These are phyloP conservation scores for Rhodotorula toruloides DNA, from an alignment of 768 basidiomycete genomes.

Conservation along the genomic window DNA sequence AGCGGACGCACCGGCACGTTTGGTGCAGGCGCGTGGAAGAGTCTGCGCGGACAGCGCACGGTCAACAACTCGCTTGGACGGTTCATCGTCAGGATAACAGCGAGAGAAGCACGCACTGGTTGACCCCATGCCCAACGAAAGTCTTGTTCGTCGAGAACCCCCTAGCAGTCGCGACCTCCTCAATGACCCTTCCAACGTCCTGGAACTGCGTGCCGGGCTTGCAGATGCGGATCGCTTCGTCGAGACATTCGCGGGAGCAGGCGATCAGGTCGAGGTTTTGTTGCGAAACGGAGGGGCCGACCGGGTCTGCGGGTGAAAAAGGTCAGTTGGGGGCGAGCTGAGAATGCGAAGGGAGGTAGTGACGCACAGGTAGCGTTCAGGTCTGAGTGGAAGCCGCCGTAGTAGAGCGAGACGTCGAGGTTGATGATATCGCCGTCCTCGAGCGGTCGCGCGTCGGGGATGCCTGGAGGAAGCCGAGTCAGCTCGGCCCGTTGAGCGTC, in stretches of 20 bases:
- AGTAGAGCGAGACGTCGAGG: slow-evolving; percentile 76
- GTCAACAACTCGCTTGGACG: too few relatives aligned
- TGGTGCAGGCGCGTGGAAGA: slow-evolving; percentile 25
- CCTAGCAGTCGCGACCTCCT: slow-evolving; percentile 73
- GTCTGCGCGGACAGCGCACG: background rate
- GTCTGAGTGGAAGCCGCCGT: slow-evolving; percentile 84
- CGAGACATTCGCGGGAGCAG: slow-evolving; percentile 73
- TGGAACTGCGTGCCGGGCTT: slow-evolving; percentile 88
- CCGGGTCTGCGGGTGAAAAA: slow-evolving; percentile 34
- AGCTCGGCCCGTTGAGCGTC: too few relatives aligned
- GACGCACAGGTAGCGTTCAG: slow-evolving; percentile 43
- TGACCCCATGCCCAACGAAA: slow-evolving; percentile 43
- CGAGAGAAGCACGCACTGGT: slow-evolving; percentile 18
- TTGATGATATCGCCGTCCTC: slow-evolving; percentile 95
- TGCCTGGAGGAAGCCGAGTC: slow-evolving; percentile 11
- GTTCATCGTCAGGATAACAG: too few relatives aligned
- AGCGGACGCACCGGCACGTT: slow-evolving; percentile 32
- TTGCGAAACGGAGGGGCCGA: slow-evolving; percentile 54
- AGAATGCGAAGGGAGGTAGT: background rate
- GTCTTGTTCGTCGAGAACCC: slow-evolving; percentile 86
- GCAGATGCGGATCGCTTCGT: slow-evolving; percentile 84
- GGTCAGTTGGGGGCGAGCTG: background rate
- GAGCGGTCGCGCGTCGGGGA: slow-evolving; percentile 54
- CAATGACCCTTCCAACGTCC: slow-evolving; percentile 80
- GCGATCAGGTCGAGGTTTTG: slow-evolving; percentile 75